phyloP scores from a whole-genome alignment of 768 basidiomycete genomes.

The Harrya chromipes region DNA sequence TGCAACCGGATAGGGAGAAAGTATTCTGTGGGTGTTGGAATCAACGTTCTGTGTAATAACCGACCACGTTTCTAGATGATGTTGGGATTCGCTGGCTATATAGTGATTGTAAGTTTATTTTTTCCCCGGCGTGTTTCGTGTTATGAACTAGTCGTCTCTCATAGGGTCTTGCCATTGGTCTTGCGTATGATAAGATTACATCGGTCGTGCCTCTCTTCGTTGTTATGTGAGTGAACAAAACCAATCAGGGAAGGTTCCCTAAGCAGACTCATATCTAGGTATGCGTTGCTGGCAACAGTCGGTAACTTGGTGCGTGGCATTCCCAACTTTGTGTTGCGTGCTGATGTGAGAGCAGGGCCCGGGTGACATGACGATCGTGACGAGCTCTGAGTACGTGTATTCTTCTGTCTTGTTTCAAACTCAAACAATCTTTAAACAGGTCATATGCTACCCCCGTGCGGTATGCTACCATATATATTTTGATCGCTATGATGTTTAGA shows the following conservation, averaged over 20 bases:
- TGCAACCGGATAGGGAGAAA: constrained; percentile 54
- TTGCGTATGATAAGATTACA: constrained; percentile 60
- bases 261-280: constrained; percentile 35
- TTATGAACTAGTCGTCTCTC: not conserved
- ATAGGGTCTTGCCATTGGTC: constrained; percentile 52
- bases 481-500: not conserved
- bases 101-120: constrained; percentile 48
- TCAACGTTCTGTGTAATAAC: not conserved
- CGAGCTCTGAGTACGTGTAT: constrained; percentile 55
- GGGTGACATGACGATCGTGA: constrained; percentile 65
- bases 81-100: constrained; percentile 63
- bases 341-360: constrained; percentile 46
- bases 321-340: not conserved
- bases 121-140: not conserved
- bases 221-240: constrained; percentile 47
- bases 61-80: constrained; percentile 45
- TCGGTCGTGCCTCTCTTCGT: constrained; percentile 62
- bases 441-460: constrained; percentile 64
- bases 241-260: not conserved
- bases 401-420: not conserved
- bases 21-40: constrained; percentile 42
- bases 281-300: constrained; percentile 66
- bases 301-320: constrained; percentile 52
- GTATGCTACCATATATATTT: constrained; percentile 25
- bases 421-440: constrained; percentile 28